phyloP scores from a whole-genome alignment of 306 rosid genomes.

The Luffa acutangula region DNA sequence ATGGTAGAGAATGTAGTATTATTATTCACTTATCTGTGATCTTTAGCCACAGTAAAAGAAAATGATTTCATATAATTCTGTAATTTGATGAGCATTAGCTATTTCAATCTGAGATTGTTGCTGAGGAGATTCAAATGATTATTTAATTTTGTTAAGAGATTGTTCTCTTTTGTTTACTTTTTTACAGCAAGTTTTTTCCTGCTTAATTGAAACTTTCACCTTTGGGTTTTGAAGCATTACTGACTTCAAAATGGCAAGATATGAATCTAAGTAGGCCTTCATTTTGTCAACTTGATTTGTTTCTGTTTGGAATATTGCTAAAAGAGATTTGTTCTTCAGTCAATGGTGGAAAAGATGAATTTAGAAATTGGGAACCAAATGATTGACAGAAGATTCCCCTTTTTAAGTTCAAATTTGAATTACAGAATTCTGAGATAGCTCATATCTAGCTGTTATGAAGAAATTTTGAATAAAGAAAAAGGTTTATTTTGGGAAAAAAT shows the following conservation, averaged over 20 bases:
- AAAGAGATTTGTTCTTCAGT: background rate
- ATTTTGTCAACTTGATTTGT: background rate
- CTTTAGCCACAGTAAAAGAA: constrained; percentile 4
- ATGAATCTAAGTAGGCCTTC: background rate
- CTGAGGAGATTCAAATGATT: background rate
- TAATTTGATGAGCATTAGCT: background rate
- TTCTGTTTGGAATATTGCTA: background rate
- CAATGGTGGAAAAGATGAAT: background rate
- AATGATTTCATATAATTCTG: background rate
- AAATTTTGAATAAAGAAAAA: background rate
- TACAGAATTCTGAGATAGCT: background rate
- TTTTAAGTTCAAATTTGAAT: background rate
- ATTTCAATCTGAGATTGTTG: background rate
- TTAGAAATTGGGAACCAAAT: background rate
- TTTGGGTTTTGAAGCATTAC: background rate
- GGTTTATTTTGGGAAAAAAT: background rate
- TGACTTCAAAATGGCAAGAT: background rate
- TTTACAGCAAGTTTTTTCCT: background rate
- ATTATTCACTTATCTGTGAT: background rate
- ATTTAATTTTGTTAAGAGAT: background rate
- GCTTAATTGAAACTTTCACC: background rate
- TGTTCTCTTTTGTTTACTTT: background rate
- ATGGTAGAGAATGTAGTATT: background rate
- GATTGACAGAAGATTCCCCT: background rate
- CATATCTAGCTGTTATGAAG: background rate